Base-by-base conservation (phyloP, 768 basidiomycete species). In the Porphyrellus cyaneotinctus region DNA sequence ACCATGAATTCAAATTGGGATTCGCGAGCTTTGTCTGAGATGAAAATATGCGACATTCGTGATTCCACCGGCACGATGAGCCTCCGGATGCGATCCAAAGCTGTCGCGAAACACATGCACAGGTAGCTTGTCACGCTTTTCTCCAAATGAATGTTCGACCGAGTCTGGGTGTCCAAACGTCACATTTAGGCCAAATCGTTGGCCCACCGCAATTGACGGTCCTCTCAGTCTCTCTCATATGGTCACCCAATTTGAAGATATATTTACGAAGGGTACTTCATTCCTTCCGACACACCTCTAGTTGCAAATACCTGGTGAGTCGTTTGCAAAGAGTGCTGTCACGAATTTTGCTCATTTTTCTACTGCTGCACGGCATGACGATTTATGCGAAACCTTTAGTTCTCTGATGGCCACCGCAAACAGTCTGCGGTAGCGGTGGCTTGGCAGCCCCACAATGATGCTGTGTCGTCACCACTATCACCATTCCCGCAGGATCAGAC, bases 71-170 rank as follows among this genome's bases (percentile, higher is more conserved):
- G n/a, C n/a, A n/a, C n/a, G n/a, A n/a, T n/a, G n/a, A n/a, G n/a
- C n/a, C n/a, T n/a, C n/a, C n/a, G n/a, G n/a, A n/a, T 43, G 39
- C 37, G 37, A 22, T 22, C 37, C 37, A 38, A 18, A 20, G 37
- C 22, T 14, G 37, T 38, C 1, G 18, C 6, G 12, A 38, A 20
- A 20, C 37, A 38, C 4, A 38, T 14, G 18, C n/a, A 56, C 1
- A 61, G 53, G 24, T 64, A 43, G 8, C 51, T 60, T 22, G 53
- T 49, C 6, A 64, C 51, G 6, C 36, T 37, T 0, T 6, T 36
- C 42, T 58, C 46, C 8, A 57, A n/a, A n/a, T n/a, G n/a, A 18
- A 28, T 42, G 30, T 17, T 36, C 35, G 12, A 41, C 42, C 3
- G 55, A 43, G 6, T 32, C 35, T 2, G 45, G 49, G 31, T 52